These are phyloP conservation scores for Kwoniella sp. DNA, from an alignment of 768 basidiomycete genomes.

Conservation along the genomic window DNA sequence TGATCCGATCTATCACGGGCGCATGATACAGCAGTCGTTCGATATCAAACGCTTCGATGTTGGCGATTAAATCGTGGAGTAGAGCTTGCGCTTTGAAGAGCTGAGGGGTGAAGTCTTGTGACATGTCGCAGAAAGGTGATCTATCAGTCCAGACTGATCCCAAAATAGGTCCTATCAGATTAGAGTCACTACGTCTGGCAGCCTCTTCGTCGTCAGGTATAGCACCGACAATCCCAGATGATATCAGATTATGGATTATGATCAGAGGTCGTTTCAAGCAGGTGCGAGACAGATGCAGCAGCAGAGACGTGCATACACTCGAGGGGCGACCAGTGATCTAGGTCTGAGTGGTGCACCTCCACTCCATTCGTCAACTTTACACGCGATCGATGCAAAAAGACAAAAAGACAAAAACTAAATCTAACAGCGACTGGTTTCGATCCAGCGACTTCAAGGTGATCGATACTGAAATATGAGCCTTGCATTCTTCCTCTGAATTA, in stretches of 20 bases:
- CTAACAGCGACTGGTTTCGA: constrained; percentile 19
- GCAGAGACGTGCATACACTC: neutral
- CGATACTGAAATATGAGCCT: constrained; percentile 14
- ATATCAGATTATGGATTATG: no score
- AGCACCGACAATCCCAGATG: no score
- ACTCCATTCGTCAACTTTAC: neutral
- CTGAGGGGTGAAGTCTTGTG: constrained; percentile 14
- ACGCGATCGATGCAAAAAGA: neutral
- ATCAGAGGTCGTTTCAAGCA: no score
- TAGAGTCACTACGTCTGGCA: neutral
- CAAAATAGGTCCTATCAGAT: no score
- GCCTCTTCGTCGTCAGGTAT: no score
- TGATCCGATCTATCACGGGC: constrained; percentile 22
- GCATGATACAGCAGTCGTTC: constrained; percentile 17
- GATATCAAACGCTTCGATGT: constrained; percentile 17
- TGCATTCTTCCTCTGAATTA: constrained; percentile 23
- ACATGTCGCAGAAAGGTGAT: neutral
- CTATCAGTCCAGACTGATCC: neutral
- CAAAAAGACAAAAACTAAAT: constrained; percentile 9
- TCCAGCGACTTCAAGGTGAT: constrained; percentile 18
- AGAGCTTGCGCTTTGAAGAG: neutral
- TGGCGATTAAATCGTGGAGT: neutral
- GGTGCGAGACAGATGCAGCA: no score
- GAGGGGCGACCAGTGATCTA: neutral
- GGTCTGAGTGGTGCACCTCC: neutral